phyloP scores from a whole-genome alignment of 1,284 basidiomycete genomes.

The Ganoderma resinaceum region DNA sequence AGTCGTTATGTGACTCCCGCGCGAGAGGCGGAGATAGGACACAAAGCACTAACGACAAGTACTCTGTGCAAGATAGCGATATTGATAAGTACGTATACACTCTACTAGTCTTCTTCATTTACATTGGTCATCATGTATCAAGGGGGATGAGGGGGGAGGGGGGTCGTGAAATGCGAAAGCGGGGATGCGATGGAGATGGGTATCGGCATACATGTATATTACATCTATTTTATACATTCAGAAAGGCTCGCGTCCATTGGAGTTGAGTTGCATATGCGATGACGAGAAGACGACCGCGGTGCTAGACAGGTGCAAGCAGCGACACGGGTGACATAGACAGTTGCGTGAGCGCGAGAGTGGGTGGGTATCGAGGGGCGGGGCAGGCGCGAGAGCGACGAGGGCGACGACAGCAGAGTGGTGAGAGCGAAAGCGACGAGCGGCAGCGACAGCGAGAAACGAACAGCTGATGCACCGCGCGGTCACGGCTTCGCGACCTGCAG shows the following conservation, averaged over 20 bases:
- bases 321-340: not conserved
- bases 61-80: not conserved
- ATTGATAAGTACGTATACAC: not conserved
- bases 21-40: not conserved
- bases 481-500: slow-evolving; percentile 31
- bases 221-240: slow-evolving; percentile 2
- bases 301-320: not conserved
- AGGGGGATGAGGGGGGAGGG: not conserved
- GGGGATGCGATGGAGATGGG: not conserved
- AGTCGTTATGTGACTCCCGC: not conserved
- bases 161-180: not conserved
- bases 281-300: not conserved
- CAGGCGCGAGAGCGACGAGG: not conserved
- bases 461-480: slow-evolving; percentile 10
- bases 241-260: not conserved
- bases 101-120: not conserved
- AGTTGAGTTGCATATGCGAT: not conserved
- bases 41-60: not conserved
- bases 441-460: too few species aligned
- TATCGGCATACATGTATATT: not conserved
- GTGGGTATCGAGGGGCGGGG: not conserved
- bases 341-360: too few species aligned
- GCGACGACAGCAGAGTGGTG: not conserved
- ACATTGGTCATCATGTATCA: not conserved
- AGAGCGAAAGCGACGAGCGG: not conserved